A percentile compares a stretch with the other conserved stretches of the same genome.
These are phyloP conservation scores for Chalaropsis ovoidea DNA, from an alignment of 2,329 filamentous ascomycete species.

Conservation along the genomic window DNA sequence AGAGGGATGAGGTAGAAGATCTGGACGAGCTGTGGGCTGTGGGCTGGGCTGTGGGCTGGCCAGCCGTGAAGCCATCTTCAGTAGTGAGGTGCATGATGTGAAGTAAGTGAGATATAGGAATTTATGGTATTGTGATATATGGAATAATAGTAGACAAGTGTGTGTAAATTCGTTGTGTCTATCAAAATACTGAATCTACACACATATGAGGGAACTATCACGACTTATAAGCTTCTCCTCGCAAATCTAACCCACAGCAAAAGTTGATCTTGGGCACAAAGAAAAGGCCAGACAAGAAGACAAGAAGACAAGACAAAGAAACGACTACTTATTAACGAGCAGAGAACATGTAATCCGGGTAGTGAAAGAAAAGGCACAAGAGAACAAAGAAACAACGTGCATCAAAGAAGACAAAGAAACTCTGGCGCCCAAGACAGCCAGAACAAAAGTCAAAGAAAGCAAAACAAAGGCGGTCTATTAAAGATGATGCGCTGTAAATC, in stretches of 20 bases:
- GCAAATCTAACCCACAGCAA: not conserved
- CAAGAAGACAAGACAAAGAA: not conserved
- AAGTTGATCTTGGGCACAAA: not conserved
- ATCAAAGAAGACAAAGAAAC: slow-evolving; percentile 1
- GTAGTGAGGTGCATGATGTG: not conserved
- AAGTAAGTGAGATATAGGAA: not conserved
- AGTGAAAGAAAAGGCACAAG: not conserved
- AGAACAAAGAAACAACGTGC: not conserved
- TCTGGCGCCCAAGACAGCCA: not conserved
- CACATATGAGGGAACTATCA: not conserved
- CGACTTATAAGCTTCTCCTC: not conserved
- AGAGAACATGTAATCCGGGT: not conserved
- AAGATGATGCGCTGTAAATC: not conserved
- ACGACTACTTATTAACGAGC: not conserved
- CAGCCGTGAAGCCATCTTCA: not conserved
- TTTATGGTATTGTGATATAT: not conserved
- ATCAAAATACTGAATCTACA: too few relatives aligned
- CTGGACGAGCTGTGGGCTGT: not conserved
- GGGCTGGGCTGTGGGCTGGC: not conserved
- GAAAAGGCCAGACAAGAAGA: not conserved
- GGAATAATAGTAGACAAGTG: not conserved
- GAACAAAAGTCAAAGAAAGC: not conserved
- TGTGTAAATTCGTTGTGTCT: not conserved
- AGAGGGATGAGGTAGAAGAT: not conserved
- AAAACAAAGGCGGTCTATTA: not conserved